Evolutionary conservation across 1,139 yeast species (phyloP), one percentile per base, ranked within the genome.

Genomic region (Yamadazyma atmosphaerica): DNA sequence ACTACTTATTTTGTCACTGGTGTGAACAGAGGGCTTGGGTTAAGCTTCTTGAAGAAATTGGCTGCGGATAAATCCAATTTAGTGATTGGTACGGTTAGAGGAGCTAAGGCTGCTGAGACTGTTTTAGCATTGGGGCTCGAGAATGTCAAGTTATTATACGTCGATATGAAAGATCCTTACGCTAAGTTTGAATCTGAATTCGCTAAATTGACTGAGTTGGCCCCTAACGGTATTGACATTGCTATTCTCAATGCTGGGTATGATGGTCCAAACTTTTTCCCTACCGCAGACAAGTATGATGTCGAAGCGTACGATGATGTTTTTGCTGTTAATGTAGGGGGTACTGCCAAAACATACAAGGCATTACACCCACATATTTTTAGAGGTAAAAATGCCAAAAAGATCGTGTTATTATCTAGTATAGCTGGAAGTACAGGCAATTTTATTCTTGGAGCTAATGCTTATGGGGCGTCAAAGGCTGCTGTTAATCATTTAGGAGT

Each of bases 11-110:
- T 59, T 14, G 41, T 60, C 25, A 48, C 54, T 10, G 65, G 63
- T 26, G 60, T 58, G 14, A 61, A 57, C 42, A 50, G 63, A 37
- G 70, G 70, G 4, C 54, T 65, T 35, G 70, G 69, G 2, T 43
- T 50, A 19, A 56, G 50, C 12, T 35, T 61, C 9, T 63, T 54
- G n/a, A 49, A 46, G 26, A 50, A 47, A 27, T 42, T 61, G 6
- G 36, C 57, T 11, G 27, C 29, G n/a, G 37, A 44, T 15, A 36
- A 55, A 4, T 41, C 41, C 8, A 55, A 55, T 34, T 41, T 37
- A 9, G 64, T 65, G 17, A 54, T 63, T 45, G 39, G 33, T 6
- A 35, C 37, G 10, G 39, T 32, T 23, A 32, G 42, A 33, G 19
- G 14, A 11, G 31, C 18, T 21, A 13, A 11, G 11, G 33, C 26